phyloP scores from a whole-genome alignment of 192 early-diverging fungal species.

The Coemansia sp. region DNA sequence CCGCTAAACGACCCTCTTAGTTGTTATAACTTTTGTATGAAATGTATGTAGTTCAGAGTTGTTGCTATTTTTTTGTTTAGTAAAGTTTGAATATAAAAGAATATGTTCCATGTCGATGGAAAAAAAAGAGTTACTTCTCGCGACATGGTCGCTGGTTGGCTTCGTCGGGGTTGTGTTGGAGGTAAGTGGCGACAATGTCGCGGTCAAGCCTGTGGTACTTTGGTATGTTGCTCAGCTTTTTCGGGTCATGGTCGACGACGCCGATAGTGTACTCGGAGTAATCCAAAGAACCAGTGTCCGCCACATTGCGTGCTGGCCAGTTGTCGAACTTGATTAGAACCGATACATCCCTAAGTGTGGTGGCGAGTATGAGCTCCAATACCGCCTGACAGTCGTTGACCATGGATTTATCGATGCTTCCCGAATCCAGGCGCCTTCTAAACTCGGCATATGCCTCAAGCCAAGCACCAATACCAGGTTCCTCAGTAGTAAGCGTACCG shows the following conservation, averaged over 20 bases:
- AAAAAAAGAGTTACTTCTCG: constrained; percentile 26
- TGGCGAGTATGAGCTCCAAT: constrained; percentile 69
- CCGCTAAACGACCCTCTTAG: constrained; percentile 16
- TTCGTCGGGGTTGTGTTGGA: constrained; percentile 24
- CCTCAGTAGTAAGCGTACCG: constrained; percentile 22
- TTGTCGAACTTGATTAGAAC: constrained; percentile 58
- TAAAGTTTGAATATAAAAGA: neutral
- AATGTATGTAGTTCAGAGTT: neutral
- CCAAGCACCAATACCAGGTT: constrained; percentile 35
- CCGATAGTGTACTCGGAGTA: constrained; percentile 36
- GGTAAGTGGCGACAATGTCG: constrained; percentile 60
- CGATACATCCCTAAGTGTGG: constrained; percentile 80
- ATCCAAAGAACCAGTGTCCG: neutral
- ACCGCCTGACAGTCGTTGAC: constrained; percentile 57
- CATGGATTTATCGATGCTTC: neutral
- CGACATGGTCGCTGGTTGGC: constrained; percentile 21
- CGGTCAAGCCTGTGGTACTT: constrained; percentile 58
- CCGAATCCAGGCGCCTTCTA: neutral
- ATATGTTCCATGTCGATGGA: neutral
- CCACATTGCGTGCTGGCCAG: constrained; percentile 8
- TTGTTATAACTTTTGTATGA: neutral
- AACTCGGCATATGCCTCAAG: constrained; percentile 31
- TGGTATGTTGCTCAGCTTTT: constrained; percentile 64
- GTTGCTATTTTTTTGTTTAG: too few species aligned
- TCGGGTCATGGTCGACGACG: constrained; percentile 76